These are phyloP conservation scores for Daldinia eschscholtzii DNA, from an alignment of 2,329 filamentous ascomycete species.

Conservation along the genomic window DNA sequence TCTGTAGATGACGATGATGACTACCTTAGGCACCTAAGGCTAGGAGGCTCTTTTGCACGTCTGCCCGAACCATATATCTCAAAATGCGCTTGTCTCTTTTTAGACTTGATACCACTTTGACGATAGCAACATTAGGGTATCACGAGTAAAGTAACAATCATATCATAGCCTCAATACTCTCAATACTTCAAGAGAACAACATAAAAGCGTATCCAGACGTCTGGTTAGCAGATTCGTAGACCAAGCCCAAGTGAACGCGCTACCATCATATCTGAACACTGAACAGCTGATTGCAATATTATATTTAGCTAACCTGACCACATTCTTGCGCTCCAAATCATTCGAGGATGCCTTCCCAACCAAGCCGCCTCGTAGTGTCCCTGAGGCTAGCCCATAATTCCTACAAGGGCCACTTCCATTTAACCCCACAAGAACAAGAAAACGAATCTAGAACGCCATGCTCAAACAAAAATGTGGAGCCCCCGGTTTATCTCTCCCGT, in stretches of 20 bases:
- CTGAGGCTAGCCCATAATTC: background rate
- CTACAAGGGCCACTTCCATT: background rate
- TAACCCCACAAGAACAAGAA: background rate
- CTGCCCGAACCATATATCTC: background rate
- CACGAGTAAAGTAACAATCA: background rate
- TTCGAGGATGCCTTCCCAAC: slow-evolving; percentile 2
- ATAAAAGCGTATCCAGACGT: background rate
- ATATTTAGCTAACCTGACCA: background rate
- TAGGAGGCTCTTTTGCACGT: background rate
- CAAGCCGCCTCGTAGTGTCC: background rate
- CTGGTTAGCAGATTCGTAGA: background rate
- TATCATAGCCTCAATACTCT: background rate
- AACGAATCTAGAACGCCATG: slow-evolving; percentile 9
- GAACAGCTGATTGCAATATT: background rate
- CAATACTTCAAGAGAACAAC: background rate
- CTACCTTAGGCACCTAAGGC: background rate
- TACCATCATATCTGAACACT: background rate
- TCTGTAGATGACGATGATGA: background rate
- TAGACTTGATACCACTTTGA: background rate
- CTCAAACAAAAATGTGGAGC: slow-evolving; percentile 7
- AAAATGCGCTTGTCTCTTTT: background rate
- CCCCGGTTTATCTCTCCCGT: background rate
- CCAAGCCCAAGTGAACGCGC: background rate
- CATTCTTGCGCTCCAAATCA: slow-evolving; percentile 1
- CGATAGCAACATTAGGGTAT: background rate